Evolutionary conservation across 176 grass and related monocot genomes (phyloP), one percentile per base, ranked within the genome.

Genomic region (Tillandsia fasciculata): DNA sequence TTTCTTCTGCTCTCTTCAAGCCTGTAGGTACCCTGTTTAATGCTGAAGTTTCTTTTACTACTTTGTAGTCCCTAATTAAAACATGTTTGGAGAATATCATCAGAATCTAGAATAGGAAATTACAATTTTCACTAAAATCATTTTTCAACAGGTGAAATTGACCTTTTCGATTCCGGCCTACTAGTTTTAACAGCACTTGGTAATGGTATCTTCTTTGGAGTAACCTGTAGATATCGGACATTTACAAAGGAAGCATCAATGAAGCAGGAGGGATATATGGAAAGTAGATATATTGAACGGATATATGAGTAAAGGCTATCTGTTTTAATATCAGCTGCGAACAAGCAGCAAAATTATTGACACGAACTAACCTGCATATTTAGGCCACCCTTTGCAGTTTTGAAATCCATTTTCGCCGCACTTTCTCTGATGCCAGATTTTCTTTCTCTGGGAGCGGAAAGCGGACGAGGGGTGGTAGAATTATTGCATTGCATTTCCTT

Each of bases 121-220:
- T 24, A 71, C 49, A 26, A 51, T 52, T 65, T 69, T 49, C 7
- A 67, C 54, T 15, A 72, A 77, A 7, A 42, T 66, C 33, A 3
- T 53, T 58, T 69, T 52, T 27, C 51, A 72, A 42, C 33, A 42
- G 33, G 33, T 42, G 33, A 48, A 59, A 82, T 26, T 67, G 69
- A 96, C 92, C 92, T 96, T 81, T 72, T 91, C 71, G 75, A 65
- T 72, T 88, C 85, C 17, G 64, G 15, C 52, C 80, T 79, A 17
- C 29, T 75, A 71, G 65, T 88, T 79, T 79, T 88, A 54, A 64
- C 58, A 56, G 66, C 56, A 84, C 77, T 86, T 66, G 83, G 52
- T 63, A 50, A 75, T 53, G 69, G 42, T 57, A 61, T 48, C 64
- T 73, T 96, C 74, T 79, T 88, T 47, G 49, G 58, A 81, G 64